These are phyloP conservation scores for Uronychia binucleata DNA, from an alignment of 73 alveolate genomes.

Conservation along the genomic window DNA sequence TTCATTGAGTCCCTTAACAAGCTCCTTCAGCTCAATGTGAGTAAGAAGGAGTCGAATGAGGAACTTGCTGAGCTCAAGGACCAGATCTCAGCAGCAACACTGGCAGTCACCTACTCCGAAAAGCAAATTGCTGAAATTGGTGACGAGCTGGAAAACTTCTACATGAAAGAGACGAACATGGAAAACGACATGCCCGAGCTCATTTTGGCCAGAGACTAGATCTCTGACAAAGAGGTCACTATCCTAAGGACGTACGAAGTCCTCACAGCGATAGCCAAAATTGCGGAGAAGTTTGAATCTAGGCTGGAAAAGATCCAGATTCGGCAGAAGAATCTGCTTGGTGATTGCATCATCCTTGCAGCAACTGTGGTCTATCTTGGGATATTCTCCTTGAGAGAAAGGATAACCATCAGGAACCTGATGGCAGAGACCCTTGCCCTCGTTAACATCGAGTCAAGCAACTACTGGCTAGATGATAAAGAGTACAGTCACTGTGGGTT, in stretches of 20 bases:
- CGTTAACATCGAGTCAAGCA: slow-evolving; percentile 1
- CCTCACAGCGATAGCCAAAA: slow-evolving; percentile 7
- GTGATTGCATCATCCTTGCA: slow-evolving; percentile 56
- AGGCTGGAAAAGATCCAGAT: slow-evolving; percentile 16
- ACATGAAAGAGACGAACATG: slow-evolving; percentile 4
- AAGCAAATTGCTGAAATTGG: slow-evolving; percentile 29
- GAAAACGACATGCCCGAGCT: slow-evolving; percentile 14
- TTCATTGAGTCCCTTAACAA: slow-evolving; percentile 16
- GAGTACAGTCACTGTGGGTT: background rate
- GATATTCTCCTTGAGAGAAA: slow-evolving; percentile 43
- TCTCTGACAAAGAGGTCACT: slow-evolving; percentile 41
- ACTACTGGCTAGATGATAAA: slow-evolving; percentile 25
- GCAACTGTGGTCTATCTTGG: slow-evolving; percentile 36
- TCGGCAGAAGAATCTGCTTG: slow-evolving; percentile 27
- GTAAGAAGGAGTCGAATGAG: slow-evolving; percentile 12
- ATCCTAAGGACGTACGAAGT: slow-evolving; percentile 47
- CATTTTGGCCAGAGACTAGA: slow-evolving; percentile 8
- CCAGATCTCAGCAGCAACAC: slow-evolving; percentile 10
- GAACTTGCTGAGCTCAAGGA: slow-evolving; percentile 24
- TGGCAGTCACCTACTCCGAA: slow-evolving; percentile 36
- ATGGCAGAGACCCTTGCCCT: slow-evolving; percentile 2
- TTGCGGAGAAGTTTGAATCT: slow-evolving; percentile 15
- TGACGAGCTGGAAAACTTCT: slow-evolving; percentile 31
- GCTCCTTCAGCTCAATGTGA: slow-evolving; percentile 8
- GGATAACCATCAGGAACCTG: slow-evolving; percentile 23